Evolutionary conservation across 2,329 filamentous ascomycete genomes (phyloP).

Genomic region (Penicillium polonicum): DNA sequence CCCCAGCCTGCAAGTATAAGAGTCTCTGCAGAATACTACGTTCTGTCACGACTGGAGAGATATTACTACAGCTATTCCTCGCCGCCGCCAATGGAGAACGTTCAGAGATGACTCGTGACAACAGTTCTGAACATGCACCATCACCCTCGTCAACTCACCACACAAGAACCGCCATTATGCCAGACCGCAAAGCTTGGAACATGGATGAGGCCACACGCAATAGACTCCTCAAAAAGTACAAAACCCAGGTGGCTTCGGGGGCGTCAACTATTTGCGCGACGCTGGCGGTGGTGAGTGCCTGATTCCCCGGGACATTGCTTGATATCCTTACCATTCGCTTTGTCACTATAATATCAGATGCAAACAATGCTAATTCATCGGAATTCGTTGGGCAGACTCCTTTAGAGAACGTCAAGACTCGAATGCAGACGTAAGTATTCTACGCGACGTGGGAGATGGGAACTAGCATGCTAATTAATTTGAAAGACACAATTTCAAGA

Average conservation of each 20-base stretch:
- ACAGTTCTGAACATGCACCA: conserved; percentile 43
- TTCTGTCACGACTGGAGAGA: conserved; percentile 11
- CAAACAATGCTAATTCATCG: conserved; percentile 13
- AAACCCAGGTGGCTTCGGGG: conserved; percentile 48
- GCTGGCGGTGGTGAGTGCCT: conserved; percentile 44
- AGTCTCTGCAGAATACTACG: neutral
- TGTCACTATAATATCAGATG: neutral
- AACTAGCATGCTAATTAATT: conserved; percentile 6
- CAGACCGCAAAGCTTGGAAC: conserved; percentile 33
- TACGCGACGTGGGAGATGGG: neutral
- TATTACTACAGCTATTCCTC: neutral
- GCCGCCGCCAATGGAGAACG: conserved; percentile 29
- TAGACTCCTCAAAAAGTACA: conserved; percentile 46
- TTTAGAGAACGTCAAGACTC: conserved; percentile 50
- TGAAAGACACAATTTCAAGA: conserved; percentile 46
- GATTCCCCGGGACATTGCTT: neutral
- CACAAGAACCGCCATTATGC: conserved; percentile 35
- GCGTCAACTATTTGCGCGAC: conserved; percentile 47
- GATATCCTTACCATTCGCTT: neutral
- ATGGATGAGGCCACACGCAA: conserved; percentile 44
- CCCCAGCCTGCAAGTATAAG: conserved; percentile 39
- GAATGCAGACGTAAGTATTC: conserved; percentile 49
- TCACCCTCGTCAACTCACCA: conserved; percentile 36
- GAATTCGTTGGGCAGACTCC: conserved; percentile 38
- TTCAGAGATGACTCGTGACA: conserved; percentile 40